Percentiles rank a stretch among this genome's conserved stretches.
Conservation (phyloP, 2,329 filamentous ascomycete genomes). For the Aureobasidium sp. region DNA sequence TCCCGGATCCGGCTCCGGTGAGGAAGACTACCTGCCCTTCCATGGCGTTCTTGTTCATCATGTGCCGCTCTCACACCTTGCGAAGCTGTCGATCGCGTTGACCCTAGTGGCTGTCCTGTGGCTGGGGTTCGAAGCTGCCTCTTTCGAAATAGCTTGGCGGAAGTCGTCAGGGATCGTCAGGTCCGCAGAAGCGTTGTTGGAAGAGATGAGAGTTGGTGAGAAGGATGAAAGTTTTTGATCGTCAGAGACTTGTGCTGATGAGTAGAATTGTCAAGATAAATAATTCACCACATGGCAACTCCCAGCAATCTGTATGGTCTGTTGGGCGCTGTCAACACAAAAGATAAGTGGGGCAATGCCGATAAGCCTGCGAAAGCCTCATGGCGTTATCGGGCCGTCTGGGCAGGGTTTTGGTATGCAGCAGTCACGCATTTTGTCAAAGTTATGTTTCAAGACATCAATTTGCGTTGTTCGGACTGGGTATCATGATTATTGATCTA, state of each 20-base stretch:
- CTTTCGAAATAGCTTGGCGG: neutral
- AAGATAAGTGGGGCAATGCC: slow-evolving; percentile 5
- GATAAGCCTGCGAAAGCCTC: slow-evolving; percentile 8
- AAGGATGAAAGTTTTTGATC: neutral
- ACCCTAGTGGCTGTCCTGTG: neutral
- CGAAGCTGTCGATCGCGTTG: neutral
- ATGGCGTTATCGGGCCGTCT: slow-evolving; percentile 10
- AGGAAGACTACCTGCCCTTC: slow-evolving; percentile 22
- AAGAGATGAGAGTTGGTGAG: neutral
- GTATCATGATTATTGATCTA: neutral
- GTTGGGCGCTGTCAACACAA: slow-evolving; percentile 9
- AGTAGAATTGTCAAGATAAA: neutral
- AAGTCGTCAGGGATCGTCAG: neutral
- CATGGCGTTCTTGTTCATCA: slow-evolving; percentile 12
- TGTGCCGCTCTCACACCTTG: neutral
- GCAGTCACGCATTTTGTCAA: slow-evolving; percentile 3
- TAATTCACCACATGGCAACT: slow-evolving; percentile 3
- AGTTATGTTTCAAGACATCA: neutral
- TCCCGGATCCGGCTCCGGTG: slow-evolving; percentile 29
- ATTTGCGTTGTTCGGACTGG: neutral
- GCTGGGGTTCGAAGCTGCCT: neutral
- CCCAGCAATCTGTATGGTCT: slow-evolving; percentile 11
- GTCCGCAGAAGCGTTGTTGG: neutral
- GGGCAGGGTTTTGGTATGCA: slow-evolving; percentile 1
- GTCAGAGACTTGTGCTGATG: neutral